phyloP scores from a whole-genome alignment of 176 grass and related monocot genomes.

The Saccharum officinarum region DNA sequence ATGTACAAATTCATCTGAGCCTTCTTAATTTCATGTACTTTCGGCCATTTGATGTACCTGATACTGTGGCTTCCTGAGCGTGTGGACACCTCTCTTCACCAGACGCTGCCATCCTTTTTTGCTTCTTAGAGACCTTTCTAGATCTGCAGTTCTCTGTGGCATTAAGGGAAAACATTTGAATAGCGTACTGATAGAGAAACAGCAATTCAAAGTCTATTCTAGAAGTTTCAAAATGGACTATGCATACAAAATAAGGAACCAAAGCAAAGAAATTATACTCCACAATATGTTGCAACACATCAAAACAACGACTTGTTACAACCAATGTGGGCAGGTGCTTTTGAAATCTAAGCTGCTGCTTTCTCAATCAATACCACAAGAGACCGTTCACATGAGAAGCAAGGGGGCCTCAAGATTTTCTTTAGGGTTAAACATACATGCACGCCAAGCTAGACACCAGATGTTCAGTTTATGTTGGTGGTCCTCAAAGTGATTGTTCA shows the following conservation, averaged over 20 bases:
- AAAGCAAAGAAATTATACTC: background rate
- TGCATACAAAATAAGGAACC: background rate
- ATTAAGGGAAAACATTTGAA: background rate
- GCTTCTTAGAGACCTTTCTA: slow-evolving; percentile 61
- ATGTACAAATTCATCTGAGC: background rate
- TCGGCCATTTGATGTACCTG: slow-evolving; percentile 50
- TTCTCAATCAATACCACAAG: background rate
- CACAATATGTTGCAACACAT: slow-evolving; percentile 4
- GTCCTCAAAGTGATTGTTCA: background rate
- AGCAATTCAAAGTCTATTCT: background rate
- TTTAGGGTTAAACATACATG: background rate
- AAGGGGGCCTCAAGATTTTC: background rate
- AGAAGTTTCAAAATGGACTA: background rate
- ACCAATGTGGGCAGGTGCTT: slow-evolving; percentile 1
- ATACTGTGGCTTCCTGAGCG: slow-evolving; percentile 85
- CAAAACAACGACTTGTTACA: slow-evolving; percentile 1
- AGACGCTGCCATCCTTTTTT: slow-evolving; percentile 73
- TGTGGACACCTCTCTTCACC: slow-evolving; percentile 87
- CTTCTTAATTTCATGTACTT: slow-evolving; percentile 6
- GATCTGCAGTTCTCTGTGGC: slow-evolving; percentile 65
- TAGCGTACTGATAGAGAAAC: background rate
- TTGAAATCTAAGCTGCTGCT: background rate
- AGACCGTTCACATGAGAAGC: background rate
- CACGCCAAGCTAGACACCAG: background rate
- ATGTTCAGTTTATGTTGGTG: background rate